Evolutionary conservation across 2,329 filamentous ascomycete species (phyloP), one percentile per base, ranked within the genome.

Genomic region (Xylariaceae sp.): DNA sequence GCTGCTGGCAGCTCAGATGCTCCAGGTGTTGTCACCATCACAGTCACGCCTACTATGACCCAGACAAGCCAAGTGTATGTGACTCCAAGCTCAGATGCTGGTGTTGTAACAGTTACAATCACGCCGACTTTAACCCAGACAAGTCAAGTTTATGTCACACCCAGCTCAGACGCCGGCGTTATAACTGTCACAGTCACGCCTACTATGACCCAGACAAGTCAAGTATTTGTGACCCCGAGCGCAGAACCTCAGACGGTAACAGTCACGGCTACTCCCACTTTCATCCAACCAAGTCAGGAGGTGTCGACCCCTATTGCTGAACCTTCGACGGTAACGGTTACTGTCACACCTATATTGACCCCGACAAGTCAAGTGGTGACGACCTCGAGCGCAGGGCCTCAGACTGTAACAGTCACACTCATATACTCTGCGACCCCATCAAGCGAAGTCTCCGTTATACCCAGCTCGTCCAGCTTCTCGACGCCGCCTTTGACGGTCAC

Each of bases 21-120:
- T 11, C 58, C 55, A 2, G 58, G 34, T 48, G 64, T 60, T 2
- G 61, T 68, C 18, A 62, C 60, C 10, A n/a, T 63, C 39, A 71
- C 69, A 3, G 51, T 67, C 42, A 69, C 63, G 7, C 67, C 69
- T 10, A 68, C 63, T 5, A 62, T 69, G 13, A 71, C 68, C 2
- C 48, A 63, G 23, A 68, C 64, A 5, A 68, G 64, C 48, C 44
- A 65, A 45, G 23, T 30, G 5, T 30, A 4, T 30, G 23, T 30
- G 23, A 30, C 23, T 30, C 23, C 8, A 17, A 55, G 30, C 30
- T 45, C 55, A 13, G 35, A 23, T 23, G 60, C 39, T 8, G 57
- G 57, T 1, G 61, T 50, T 35, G 65, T 63, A 4, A 56, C 69
- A 15, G 34, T 57, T 35, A 70, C 66, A 1, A 44, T 64, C 37